Evolutionary conservation across 2,329 filamentous ascomycete genomes (phyloP).

Genomic region (Venturia pyrina): DNA sequence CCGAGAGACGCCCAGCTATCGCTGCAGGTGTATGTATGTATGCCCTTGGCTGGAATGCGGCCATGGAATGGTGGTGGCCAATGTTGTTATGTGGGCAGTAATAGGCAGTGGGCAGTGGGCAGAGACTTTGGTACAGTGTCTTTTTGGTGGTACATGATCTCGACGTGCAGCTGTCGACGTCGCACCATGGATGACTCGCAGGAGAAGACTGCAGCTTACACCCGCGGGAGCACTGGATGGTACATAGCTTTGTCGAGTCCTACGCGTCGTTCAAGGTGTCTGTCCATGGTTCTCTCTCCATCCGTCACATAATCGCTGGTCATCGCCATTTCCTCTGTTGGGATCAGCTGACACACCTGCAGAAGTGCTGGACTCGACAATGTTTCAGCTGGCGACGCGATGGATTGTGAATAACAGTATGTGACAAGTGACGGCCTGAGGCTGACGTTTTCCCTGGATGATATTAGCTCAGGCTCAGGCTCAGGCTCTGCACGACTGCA

Average conservation of each 20-base stretch:
- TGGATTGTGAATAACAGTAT: too few species aligned
- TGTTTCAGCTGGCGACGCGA: conserved; percentile 8
- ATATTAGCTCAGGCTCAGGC: too few species aligned
- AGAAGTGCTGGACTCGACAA: not conserved
- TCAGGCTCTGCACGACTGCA: too few species aligned
- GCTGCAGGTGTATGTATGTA: not conserved
- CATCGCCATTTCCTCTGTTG: too few species aligned
- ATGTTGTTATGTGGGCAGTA: not conserved
- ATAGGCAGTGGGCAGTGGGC: not conserved
- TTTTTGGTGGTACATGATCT: conserved; percentile 1
- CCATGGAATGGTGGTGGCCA: not conserved
- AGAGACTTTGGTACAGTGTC: conserved; percentile 2
- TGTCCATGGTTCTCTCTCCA: not conserved
- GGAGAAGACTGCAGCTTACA: not conserved
- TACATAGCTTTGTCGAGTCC: not conserved
- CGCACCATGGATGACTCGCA: not conserved
- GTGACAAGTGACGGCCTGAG: too few species aligned
- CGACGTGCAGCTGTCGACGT: not conserved
- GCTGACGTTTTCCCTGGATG: too few species aligned
- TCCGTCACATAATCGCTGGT: not conserved
- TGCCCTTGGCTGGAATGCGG: not conserved
- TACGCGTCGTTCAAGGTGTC: not conserved
- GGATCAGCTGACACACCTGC: too few species aligned
- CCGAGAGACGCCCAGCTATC: not conserved
- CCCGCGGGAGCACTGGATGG: not conserved